Conservation (phyloP, 2,329 filamentous ascomycete species). For the Pseudofabraea citricarpa region DNA sequence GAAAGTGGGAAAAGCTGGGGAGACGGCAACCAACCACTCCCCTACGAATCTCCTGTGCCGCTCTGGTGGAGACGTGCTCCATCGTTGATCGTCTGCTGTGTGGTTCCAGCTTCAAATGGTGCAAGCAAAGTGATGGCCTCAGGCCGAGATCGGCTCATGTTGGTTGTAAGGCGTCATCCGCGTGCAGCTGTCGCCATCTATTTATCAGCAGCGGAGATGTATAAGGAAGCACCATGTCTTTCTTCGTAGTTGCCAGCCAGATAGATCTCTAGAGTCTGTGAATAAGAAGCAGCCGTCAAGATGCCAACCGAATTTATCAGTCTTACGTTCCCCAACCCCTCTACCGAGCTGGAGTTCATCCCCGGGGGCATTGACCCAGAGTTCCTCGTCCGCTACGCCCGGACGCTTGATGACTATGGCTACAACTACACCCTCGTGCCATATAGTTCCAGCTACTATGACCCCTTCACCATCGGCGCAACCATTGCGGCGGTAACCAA, state of each 20-base stretch:
- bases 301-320: conserved; percentile 55
- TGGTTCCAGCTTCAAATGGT: too few relatives aligned
- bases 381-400: conserved; percentile 51
- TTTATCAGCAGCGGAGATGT: not conserved
- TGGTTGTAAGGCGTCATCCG: conserved; percentile 7
- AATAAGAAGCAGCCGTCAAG: conserved; percentile 10
- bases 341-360: conserved; percentile 50
- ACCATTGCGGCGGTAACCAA: conserved; percentile 53
- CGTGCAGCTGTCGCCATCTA: conserved; percentile 7
- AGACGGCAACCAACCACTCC: too few relatives aligned
- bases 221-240: conserved; percentile 1
- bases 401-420: conserved; percentile 52
- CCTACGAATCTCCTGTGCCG: too few relatives aligned
- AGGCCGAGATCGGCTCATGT: not conserved
- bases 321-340: conserved; percentile 50
- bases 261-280: not conserved
- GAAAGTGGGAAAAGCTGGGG: too few relatives aligned
- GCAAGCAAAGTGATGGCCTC: too few relatives aligned
- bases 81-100: too few relatives aligned
- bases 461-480: conserved; percentile 54
- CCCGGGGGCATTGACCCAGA: conserved; percentile 49
- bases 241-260: not conserved
- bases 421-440: conserved; percentile 60
- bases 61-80: too few relatives aligned
- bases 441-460: conserved; percentile 49